A percentile compares a stretch with the other conserved stretches of the same genome.
Evolutionary conservation across 2,329 filamentous ascomycete species (phyloP).

Genomic region (Aspergillus oerlinghausenensis): DNA sequence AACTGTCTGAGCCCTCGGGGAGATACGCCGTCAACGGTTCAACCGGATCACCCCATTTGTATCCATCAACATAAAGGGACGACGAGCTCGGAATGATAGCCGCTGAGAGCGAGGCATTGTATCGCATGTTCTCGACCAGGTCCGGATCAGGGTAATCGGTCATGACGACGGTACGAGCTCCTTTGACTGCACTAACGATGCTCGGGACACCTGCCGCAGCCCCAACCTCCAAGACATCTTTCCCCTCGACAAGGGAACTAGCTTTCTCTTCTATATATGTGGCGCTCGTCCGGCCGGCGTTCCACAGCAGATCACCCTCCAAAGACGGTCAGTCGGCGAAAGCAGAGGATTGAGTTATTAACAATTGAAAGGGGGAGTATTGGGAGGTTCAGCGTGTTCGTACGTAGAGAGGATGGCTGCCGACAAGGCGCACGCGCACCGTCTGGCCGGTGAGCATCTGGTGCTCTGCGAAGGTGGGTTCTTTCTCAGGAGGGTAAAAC

Average conservation of each 20-base stretch:
- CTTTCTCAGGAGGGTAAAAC: conserved; percentile 73
- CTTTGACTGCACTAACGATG: conserved; percentile 69
- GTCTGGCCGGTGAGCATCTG: conserved; percentile 61
- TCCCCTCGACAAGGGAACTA: conserved; percentile 55
- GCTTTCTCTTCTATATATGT: conserved; percentile 70
- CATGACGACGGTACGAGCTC: conserved; percentile 65
- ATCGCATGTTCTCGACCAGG: conserved; percentile 71
- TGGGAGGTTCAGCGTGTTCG: conserved; percentile 18
- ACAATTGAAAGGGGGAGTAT: not conserved
- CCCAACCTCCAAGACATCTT: conserved; percentile 80
- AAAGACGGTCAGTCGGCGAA: conserved; percentile 17
- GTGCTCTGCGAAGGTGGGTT: conserved; percentile 69
- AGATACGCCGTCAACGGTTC: conserved; percentile 57
- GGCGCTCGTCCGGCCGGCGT: conserved; percentile 74
- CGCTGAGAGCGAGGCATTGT: conserved; percentile 63
- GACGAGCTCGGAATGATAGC: conserved; percentile 37
- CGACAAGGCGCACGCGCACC: conserved; percentile 72
- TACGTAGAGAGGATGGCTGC: conserved; percentile 81
- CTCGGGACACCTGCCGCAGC: conserved; percentile 82
- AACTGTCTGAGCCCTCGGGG: conserved; percentile 42
- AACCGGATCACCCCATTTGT: conserved; percentile 74
- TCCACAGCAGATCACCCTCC: conserved; percentile 83
- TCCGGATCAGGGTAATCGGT: conserved; percentile 87
- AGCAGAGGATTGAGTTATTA: not conserved
- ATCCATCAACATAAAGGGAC: conserved; percentile 61